A percentile compares a stretch with the other conserved stretches of the same genome.
Conservation (phyloP, 352 stramenopile species). For the Paralagenidium karlingii region DNA sequence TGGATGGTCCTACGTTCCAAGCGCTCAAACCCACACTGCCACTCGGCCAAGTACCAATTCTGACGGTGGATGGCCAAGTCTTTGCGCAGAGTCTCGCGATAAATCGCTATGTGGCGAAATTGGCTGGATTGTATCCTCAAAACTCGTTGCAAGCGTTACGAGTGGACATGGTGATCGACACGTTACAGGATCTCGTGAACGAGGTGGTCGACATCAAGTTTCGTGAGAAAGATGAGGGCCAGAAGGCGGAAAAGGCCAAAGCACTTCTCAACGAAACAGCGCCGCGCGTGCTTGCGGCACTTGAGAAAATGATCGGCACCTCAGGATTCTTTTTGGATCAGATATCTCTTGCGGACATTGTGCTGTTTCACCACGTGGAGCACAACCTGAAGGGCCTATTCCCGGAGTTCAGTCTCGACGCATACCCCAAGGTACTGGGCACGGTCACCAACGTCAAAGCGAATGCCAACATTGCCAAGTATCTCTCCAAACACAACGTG, state of each 20-base stretch:
- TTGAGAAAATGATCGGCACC: constrained; percentile 10
- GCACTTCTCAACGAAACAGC: constrained; percentile 12
- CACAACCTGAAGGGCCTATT: not conserved
- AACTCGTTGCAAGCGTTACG: constrained; percentile 19
- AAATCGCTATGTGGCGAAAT: constrained; percentile 29
- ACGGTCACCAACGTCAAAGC: constrained; percentile 1
- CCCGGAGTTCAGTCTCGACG: not conserved
- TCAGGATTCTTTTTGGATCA: constrained; percentile 15
- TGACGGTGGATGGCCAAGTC: constrained; percentile 29
- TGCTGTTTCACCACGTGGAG: not conserved
- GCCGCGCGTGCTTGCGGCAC: constrained; percentile 6
- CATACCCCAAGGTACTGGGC: not conserved
- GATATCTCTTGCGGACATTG: constrained; percentile 12
- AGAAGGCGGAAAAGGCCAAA: constrained; percentile 19
- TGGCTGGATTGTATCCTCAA: constrained; percentile 26
- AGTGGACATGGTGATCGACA: constrained; percentile 29
- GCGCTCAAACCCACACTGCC: constrained; percentile 21
- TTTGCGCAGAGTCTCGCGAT: constrained; percentile 47
- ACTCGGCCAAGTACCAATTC: constrained; percentile 26
- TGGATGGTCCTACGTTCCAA: constrained; percentile 12
- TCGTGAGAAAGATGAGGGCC: constrained; percentile 12
- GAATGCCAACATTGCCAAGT: constrained; percentile 1
- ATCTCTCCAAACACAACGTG: constrained; percentile 11
- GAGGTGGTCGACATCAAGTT: constrained; percentile 19
- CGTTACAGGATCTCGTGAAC: constrained; percentile 15